A percentile compares a stretch with the other conserved stretches of the same genome.
phyloP scores from a whole-genome alignment of 2,329 filamentous ascomycete genomes.

The Aspergillus pseudoterreus region DNA sequence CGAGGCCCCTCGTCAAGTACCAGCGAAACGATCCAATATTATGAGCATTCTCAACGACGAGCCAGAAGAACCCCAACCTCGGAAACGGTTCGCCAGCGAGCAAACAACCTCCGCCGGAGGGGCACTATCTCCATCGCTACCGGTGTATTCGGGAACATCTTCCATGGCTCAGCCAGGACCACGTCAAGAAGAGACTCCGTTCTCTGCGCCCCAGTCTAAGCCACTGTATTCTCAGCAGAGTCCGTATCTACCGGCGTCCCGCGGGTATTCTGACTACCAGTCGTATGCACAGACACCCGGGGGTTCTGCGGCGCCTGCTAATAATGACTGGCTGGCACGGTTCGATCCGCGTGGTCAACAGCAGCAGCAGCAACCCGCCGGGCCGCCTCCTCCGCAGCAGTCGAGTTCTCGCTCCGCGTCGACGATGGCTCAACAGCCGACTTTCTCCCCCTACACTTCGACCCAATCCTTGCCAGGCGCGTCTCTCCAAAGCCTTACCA shows the following conservation, averaged over 20 bases:
- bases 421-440: slow-evolving; percentile 22
- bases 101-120: slow-evolving; percentile 17
- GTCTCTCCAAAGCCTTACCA: slow-evolving; percentile 23
- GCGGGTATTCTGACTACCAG: slow-evolving; percentile 32
- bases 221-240: slow-evolving; percentile 23
- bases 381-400: slow-evolving; percentile 19
- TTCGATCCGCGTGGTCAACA: slow-evolving; percentile 40
- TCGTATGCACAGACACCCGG: slow-evolving; percentile 26
- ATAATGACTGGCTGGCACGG: slow-evolving; percentile 41
- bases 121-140: slow-evolving; percentile 22
- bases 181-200: slow-evolving; percentile 23
- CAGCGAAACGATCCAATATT: slow-evolving; percentile 48
- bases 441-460: slow-evolving; percentile 27
- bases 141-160: slow-evolving; percentile 22
- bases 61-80: slow-evolving; percentile 44
- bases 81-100: slow-evolving; percentile 44
- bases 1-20: slow-evolving; percentile 40
- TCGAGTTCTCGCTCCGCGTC: slow-evolving; percentile 18
- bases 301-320: slow-evolving; percentile 24
- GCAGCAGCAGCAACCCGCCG: slow-evolving; percentile 19
- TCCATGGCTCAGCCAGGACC: slow-evolving; percentile 22
- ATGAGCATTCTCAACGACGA: slow-evolving; percentile 49
- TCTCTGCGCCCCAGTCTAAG: slow-evolving; percentile 21
- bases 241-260: slow-evolving; percentile 27
- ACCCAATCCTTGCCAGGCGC: slow-evolving; percentile 20